Percentiles rank a stretch among this genome's conserved stretches.
Conservation (phyloP, 331 rosid genomes). For the Phaseolus coccineus region DNA sequence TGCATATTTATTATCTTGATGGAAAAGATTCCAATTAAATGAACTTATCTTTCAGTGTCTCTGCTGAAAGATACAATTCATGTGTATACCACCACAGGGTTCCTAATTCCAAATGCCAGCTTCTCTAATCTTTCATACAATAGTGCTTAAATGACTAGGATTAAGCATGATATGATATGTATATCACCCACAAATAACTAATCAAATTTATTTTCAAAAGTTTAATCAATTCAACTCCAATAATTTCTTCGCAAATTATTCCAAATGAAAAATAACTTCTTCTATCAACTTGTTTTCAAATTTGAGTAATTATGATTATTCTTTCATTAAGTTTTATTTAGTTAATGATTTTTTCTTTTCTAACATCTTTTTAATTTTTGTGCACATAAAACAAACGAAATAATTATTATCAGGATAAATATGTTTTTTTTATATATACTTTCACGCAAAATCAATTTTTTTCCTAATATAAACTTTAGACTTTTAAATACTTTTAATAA, state of each 20-base stretch:
- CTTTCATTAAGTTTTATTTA: background rate
- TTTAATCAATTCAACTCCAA: background rate
- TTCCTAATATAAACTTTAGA: too few species aligned
- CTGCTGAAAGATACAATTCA: background rate
- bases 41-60: background rate
- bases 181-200: background rate
- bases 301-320: too few species aligned
- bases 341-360: background rate
- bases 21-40: background rate
- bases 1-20: background rate
- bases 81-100: background rate
- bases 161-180: background rate
- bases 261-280: background rate
- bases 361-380: too few species aligned
- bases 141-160: background rate
- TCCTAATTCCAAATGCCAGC: conserved; percentile 21
- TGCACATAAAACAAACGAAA: too few species aligned
- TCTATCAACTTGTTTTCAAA: background rate
- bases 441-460: too few species aligned
- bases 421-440: too few species aligned
- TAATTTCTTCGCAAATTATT: background rate
- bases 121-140: background rate
- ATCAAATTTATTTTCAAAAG: background rate
- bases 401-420: too few species aligned
- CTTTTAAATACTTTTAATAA: too few species aligned